Base-by-base conservation (phyloP, 768 basidiomycete species). In the Psilocybe cyanescens region DNA sequence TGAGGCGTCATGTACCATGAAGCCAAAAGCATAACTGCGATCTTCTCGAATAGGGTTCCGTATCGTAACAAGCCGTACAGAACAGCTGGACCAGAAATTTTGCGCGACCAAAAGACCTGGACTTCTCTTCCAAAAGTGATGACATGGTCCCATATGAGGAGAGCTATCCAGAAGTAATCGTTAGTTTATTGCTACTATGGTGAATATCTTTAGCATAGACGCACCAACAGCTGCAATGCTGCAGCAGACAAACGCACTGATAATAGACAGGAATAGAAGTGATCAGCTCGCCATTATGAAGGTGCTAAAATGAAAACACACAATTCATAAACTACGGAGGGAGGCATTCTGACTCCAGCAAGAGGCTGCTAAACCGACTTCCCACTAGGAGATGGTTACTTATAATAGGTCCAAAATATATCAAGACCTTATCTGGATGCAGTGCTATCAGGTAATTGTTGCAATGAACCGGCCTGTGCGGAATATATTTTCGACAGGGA, bases 1-100 rank as follows among this genome's bases (percentile, higher is more conserved):
- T 65, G 61, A 28, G 70, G 72, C 31, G 72, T 69, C 61, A 75
- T 68, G 48, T 71, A 71, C 74, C 71, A 75, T 28, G 74, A 75
- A 1, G 74, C 72, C 16, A 75, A 70, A 16, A 75, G 56, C 57
- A 72, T 60, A n/a, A 75, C 66, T 1, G 68, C 56, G 19, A 71
- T 70, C 54, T 75, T 75, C 53, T 75, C 72, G 45, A 72, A 52
- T 5, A 75, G 61, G 1, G 72, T 72, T 8, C 74, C 74, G 53
- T 75, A 75, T 46, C 74, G 67, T 5, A 74, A 64, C 5, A 70
- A 45, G 8, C 60, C 57, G 49, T 73, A 75, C 19, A 75, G 50
- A 4, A 70, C 66, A 1, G 72, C 72, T 47, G 67, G 64, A 8
- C 72, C 73, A 0, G 71, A 70, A 8, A 72, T 53, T 55, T 72